Evolutionary conservation across 257 asterid species (phyloP).

Genomic region (Cinchona pubescens): DNA sequence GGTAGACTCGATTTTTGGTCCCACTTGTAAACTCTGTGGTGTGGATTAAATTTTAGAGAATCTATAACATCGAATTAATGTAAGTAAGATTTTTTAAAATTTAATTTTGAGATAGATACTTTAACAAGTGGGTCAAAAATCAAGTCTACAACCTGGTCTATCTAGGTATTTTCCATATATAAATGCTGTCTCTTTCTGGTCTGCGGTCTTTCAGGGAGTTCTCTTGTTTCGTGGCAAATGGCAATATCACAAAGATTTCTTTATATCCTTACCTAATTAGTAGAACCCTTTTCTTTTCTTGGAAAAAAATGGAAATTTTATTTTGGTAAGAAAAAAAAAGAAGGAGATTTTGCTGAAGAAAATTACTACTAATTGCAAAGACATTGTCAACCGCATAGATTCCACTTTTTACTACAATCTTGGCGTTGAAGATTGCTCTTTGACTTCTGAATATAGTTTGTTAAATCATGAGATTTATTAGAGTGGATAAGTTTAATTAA

Average conservation of each 20-base stretch:
- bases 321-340: too few relatives aligned
- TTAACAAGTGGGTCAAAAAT: too few relatives aligned
- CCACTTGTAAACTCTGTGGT: too few relatives aligned
- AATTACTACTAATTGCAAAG: not conserved
- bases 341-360: not conserved
- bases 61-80: too few relatives aligned
- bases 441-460: not conserved
- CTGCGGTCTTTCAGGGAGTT: constrained; percentile 17
- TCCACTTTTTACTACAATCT: constrained; percentile 18
- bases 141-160: too few relatives aligned
- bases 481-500: not conserved
- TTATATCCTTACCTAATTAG: not conserved
- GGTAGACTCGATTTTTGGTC: too few relatives aligned
- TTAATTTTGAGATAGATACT: too few relatives aligned
- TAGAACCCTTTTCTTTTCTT: too few relatives aligned
- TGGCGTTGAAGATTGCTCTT: not conserved
- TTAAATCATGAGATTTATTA: not conserved
- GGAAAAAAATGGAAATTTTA: too few relatives aligned
- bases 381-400: constrained; percentile 3
- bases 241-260: not conserved
- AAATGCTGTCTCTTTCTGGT: constrained; percentile 8
- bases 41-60: too few relatives aligned
- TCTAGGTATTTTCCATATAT: too few relatives aligned
- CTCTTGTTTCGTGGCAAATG: not conserved
- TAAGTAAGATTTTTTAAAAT: too few relatives aligned